Evolutionary conservation across 2,329 filamentous ascomycete genomes (phyloP), one percentile per base, ranked within the genome.

Genomic region (Penicillium sp.): DNA sequence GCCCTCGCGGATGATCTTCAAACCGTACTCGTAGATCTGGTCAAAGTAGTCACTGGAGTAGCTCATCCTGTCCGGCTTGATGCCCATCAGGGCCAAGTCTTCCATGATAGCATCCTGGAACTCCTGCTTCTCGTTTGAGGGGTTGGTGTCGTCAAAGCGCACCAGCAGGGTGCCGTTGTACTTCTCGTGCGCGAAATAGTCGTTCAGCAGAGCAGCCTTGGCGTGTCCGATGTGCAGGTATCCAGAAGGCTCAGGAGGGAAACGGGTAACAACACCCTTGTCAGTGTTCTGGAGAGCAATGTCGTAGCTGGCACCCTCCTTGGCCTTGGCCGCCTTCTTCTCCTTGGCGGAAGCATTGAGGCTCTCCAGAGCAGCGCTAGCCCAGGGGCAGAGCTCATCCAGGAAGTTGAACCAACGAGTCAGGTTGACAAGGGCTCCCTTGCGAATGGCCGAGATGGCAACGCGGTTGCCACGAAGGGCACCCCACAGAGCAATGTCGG

Each of bases 1-100:
- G 3, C 90, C 91, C 62, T 83, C n/a, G n/a, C n/a, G n/a, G 79
- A 60, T 95, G 75, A 65, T 85, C n/a, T n/a, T n/a, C n/a, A n/a
- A 88, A 66, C 85, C n/a, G n/a, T n/a, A 85, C 40, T 95, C 83
- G 72, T 95, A 94, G 13, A 98, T 80, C 67, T 90, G 79, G 63
- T 96, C 82, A 69, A 98, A 96, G 76, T 95, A 94, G 74, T 98
- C 90, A 62, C 87, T 94, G 2, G 93, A 96, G 74, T 91, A 94
- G 17, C 87, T 88, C 52, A 90, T 78, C 57, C 79, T 79, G 69
- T 96, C 91, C 21, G 90, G 87, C 72, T 86, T 87, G 70, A 98
- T 87, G 28, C 90, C 91, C 78, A 98, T 88, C 45, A 97, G 78
- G 43, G 83, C 82, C 43, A 96, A 79, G 69, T 98, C 93, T 73